A percentile compares a stretch with the other conserved stretches of the same genome.
phyloP scores from a whole-genome alignment of 192 early-diverging fungal species.

The Rhizophagus clarus region DNA sequence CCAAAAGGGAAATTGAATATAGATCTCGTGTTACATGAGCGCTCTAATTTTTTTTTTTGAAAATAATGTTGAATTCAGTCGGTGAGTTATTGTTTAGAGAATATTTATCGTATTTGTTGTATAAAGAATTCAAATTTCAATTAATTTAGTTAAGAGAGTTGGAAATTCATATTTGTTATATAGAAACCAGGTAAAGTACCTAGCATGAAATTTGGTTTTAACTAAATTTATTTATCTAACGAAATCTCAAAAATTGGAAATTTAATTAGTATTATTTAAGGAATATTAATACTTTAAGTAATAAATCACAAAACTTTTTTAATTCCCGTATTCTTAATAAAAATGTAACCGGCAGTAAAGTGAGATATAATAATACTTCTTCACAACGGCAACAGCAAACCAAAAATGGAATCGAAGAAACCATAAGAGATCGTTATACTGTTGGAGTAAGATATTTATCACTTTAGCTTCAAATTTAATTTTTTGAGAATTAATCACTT shows the following conservation, averaged over 20 bases:
- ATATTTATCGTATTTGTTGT: not conserved
- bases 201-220: not conserved
- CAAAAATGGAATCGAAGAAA: constrained; percentile 1
- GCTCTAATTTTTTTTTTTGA: no score
- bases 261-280: not conserved
- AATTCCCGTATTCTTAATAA: not conserved
- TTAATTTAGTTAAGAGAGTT: not conserved
- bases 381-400: not conserved
- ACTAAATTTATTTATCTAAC: not conserved
- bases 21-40: no score
- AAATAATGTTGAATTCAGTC: no score
- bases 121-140: not conserved
- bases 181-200: not conserved
- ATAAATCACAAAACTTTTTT: not conserved
- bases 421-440: not conserved
- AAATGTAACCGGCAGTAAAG: not conserved
- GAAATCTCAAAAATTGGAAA: not conserved
- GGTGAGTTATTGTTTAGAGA: not conserved
- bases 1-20: no score
- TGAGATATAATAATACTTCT: not conserved
- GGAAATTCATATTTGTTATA: not conserved
- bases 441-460: not conserved
- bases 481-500: not conserved
- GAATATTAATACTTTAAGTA: not conserved
- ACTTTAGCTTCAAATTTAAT: not conserved